Percentiles rank a stretch among this genome's conserved stretches.
Conservation (phyloP, 768 basidiomycete species). For the Clitopilus hobsonii region DNA sequence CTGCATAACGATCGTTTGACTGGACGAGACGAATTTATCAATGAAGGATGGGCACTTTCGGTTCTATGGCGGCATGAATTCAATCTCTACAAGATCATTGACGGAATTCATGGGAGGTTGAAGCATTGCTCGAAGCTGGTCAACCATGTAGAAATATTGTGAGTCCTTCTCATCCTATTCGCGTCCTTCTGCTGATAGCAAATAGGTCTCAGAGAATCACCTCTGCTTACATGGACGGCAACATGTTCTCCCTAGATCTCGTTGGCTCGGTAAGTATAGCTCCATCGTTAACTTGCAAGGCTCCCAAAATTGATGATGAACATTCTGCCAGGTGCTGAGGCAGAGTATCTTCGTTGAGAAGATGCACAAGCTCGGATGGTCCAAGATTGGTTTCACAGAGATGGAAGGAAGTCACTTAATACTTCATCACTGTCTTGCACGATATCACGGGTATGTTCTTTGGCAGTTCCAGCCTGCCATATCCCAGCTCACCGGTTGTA, state of each 20-base stretch:
- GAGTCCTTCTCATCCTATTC: too few species aligned
- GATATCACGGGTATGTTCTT: background rate
- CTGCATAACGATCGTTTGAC: background rate
- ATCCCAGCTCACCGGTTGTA: too few species aligned
- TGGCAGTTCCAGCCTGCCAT: background rate
- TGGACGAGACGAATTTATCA: background rate
- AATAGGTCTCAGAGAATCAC: conserved; percentile 4
- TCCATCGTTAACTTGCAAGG: background rate
- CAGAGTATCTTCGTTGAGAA: conserved; percentile 10
- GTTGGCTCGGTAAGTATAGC: conserved; percentile 8
- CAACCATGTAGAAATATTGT: background rate
- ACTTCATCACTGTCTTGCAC: background rate
- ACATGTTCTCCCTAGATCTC: conserved; percentile 10
- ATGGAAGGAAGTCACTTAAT: background rate
- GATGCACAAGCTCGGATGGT: background rate
- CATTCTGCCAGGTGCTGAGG: conserved; percentile 9
- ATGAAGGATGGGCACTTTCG: background rate
- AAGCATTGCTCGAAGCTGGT: background rate
- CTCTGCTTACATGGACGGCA: conserved; percentile 6
- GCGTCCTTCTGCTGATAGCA: too few species aligned
- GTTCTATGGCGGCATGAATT: background rate
- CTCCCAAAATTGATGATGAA: background rate
- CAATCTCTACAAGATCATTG: background rate
- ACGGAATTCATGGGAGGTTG: background rate
- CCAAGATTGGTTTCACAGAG: background rate